A percentile compares a stretch with the other conserved stretches of the same genome.
These are phyloP conservation scores for Aspergillus fructus DNA, from an alignment of 2,329 filamentous ascomycete genomes.

Conservation along the genomic window DNA sequence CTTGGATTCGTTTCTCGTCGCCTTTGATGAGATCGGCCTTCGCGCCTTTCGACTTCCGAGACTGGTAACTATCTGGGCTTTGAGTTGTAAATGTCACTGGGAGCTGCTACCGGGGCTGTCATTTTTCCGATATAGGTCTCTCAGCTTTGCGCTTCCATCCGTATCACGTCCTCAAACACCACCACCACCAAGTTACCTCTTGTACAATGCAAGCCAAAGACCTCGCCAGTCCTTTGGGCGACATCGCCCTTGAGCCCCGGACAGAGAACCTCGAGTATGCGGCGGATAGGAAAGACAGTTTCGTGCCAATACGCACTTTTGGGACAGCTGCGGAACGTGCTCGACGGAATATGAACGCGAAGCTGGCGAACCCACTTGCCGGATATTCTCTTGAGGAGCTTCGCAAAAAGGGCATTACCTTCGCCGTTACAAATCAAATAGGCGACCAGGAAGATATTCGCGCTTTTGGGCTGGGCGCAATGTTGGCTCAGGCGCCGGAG, in stretches of 20 bases:
- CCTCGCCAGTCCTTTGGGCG: conserved; percentile 4
- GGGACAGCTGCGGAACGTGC: conserved; percentile 41
- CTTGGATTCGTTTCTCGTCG: neutral
- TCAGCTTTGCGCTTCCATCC: neutral
- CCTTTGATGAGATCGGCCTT: neutral
- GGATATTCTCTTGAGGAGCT: conserved; percentile 53
- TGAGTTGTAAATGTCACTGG: neutral
- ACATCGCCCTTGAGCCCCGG: conserved; percentile 5
- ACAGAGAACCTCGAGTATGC: conserved; percentile 16
- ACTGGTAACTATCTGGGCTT: neutral
- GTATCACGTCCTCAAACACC: neutral
- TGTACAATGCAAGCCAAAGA: conserved; percentile 18
- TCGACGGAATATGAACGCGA: conserved; percentile 46
- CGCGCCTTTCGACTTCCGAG: neutral
- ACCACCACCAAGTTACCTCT: neutral
- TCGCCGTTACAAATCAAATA: conserved; percentile 57
- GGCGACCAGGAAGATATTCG: conserved; percentile 57
- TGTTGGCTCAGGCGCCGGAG: conserved; percentile 56
- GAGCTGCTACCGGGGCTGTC: neutral
- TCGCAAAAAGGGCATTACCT: conserved; percentile 56
- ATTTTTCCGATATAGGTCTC: neutral
- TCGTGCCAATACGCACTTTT: conserved; percentile 24
- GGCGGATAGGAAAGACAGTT: conserved; percentile 16
- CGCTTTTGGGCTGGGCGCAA: conserved; percentile 60
- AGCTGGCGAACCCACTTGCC: conserved; percentile 55